Percentiles rank a stretch among this genome's conserved stretches.
Evolutionary conservation across 768 basidiomycete species (phyloP).

Genomic region (Boletus pseudo-olivaceus): DNA sequence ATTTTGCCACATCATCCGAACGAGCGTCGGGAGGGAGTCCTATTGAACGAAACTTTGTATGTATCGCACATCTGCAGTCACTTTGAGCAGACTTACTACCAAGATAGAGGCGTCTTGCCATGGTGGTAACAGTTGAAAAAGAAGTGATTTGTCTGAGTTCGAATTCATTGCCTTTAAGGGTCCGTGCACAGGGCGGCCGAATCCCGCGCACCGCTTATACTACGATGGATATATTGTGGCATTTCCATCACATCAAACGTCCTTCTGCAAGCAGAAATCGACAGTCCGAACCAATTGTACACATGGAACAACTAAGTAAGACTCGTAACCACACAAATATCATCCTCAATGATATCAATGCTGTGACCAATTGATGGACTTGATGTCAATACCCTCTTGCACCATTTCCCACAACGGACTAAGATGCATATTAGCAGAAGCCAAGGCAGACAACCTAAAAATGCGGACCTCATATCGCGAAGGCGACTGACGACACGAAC

Average conservation of each 20-base stretch:
- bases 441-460: neutral
- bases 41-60: conserved; percentile 25
- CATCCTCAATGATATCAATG: conserved; percentile 32
- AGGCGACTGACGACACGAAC: conserved; percentile 81
- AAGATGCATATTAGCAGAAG: conserved; percentile 6
- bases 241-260: neutral
- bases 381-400: conserved; percentile 96
- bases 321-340: conserved; percentile 4
- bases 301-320: conserved; percentile 6
- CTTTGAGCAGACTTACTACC: conserved; percentile 53
- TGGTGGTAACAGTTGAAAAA: conserved; percentile 39
- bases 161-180: conserved; percentile 29
- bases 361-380: conserved; percentile 90
- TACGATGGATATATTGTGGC: neutral
- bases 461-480: conserved; percentile 84
- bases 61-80: conserved; percentile 2
- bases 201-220: conserved; percentile 16
- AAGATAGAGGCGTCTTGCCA: conserved; percentile 84
- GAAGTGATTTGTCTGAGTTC: conserved; percentile 29
- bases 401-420: conserved; percentile 99
- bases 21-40: conserved; percentile 83
- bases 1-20: conserved; percentile 78
- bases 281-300: conserved; percentile 9
- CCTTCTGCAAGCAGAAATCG: neutral
- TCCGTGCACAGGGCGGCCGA: conserved; percentile 24